A percentile compares a stretch with the other conserved stretches of the same genome.
Conservation (phyloP, 345 rosid species). For the Capsella bursapastoris region DNA sequence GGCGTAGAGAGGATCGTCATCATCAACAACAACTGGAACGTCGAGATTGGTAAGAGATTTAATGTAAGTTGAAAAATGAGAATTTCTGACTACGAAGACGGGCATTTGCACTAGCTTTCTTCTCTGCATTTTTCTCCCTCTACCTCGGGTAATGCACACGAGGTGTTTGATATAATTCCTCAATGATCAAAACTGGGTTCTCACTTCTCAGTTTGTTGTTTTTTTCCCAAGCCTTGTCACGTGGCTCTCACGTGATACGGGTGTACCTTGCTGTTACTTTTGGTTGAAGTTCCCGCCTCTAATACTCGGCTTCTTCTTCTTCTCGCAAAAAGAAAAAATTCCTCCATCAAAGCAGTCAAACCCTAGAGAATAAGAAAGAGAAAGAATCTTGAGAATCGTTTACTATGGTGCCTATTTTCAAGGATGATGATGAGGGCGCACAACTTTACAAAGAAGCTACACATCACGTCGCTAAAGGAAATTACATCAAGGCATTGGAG, state of each 20-base stretch:
- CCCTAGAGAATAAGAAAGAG: slow-evolving; percentile 19
- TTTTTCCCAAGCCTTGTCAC: slow-evolving; percentile 1
- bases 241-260: slow-evolving; percentile 23
- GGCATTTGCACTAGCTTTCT: slow-evolving; percentile 37
- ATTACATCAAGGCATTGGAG: slow-evolving; percentile 26
- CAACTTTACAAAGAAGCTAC: background rate
- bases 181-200: background rate
- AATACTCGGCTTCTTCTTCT: background rate
- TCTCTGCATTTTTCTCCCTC: slow-evolving; percentile 44
- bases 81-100: slow-evolving; percentile 36
- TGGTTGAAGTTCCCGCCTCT: slow-evolving; percentile 14
- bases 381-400: slow-evolving; percentile 7
- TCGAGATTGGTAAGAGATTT: slow-evolving; percentile 15
- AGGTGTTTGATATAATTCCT: slow-evolving; percentile 24
- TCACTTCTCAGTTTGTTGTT: background rate
- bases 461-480: background rate
- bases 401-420: slow-evolving; percentile 1
- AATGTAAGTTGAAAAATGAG: slow-evolving; percentile 35
- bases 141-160: background rate
- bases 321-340: background rate
- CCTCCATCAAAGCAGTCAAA: background rate
- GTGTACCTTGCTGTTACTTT: background rate
- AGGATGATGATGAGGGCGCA: background rate
- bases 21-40: background rate
- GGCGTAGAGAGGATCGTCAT: slow-evolving; percentile 53